A percentile compares a stretch with the other conserved stretches of the same genome.
These are phyloP conservation scores for Wickerhamomyces bisporus DNA, from an alignment of 805 yeast species.

Conservation along the genomic window DNA sequence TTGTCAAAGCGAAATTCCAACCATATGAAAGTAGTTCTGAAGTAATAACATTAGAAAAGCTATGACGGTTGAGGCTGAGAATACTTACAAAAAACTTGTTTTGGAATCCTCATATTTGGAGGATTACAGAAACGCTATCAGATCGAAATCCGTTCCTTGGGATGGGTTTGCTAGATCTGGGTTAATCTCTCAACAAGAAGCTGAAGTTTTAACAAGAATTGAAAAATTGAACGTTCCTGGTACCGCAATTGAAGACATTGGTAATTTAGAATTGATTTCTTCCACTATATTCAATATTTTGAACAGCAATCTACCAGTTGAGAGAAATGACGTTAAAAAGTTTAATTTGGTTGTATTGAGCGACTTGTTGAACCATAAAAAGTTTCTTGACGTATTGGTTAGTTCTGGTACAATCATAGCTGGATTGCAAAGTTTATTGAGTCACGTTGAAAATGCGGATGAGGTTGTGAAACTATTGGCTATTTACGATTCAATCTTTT, in stretches of 20 bases:
- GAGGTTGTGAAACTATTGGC: constrained; percentile 51
- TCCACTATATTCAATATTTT: constrained; percentile 50
- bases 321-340: constrained; percentile 54
- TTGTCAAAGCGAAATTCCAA: too few species aligned
- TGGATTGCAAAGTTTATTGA: constrained; percentile 37
- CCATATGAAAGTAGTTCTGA: too few species aligned
- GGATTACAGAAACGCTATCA: constrained; percentile 60
- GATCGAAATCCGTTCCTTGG: constrained; percentile 87
- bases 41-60: too few species aligned
- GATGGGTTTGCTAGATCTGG: constrained; percentile 79
- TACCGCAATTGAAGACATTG: constrained; percentile 28
- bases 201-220: constrained; percentile 34
- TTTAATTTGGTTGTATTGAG: constrained; percentile 57
- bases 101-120: constrained; percentile 64
- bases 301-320: constrained; percentile 44
- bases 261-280: constrained; percentile 45
- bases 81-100: constrained; percentile 29
- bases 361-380: constrained; percentile 39
- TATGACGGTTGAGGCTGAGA: too few species aligned
- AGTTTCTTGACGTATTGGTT: constrained; percentile 37
- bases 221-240: constrained; percentile 27
- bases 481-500: constrained; percentile 46
- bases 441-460: constrained; percentile 50
- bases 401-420: constrained; percentile 1
- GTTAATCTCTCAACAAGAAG: constrained; percentile 62